phyloP scores from a whole-genome alignment of 345 rosid species.

The Citrus reticulata region DNA sequence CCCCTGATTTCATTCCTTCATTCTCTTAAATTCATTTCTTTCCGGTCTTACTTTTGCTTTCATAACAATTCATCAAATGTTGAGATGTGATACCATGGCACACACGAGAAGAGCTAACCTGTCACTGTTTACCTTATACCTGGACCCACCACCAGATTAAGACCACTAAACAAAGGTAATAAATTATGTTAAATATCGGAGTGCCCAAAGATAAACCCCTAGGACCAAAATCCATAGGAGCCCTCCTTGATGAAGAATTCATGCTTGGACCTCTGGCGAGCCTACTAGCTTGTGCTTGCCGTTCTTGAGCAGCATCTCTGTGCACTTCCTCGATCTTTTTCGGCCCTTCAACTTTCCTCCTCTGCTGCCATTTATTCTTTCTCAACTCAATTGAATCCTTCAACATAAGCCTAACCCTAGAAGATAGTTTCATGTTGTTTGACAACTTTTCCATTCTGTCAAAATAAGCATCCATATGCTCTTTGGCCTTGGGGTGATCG shows the following conservation, averaged over 20 bases:
- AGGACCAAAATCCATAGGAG: constrained; percentile 64
- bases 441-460: constrained; percentile 66
- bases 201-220: constrained; percentile 38
- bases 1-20: too few relatives aligned
- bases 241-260: constrained; percentile 59
- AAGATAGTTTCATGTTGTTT: constrained; percentile 63
- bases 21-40: too few relatives aligned
- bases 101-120: too few relatives aligned
- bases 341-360: constrained; percentile 99
- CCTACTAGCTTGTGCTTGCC: constrained; percentile 72
- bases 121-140: too few relatives aligned
- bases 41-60: too few relatives aligned
- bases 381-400: constrained; percentile 86
- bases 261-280: constrained; percentile 62
- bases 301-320: constrained; percentile 97
- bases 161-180: not conserved
- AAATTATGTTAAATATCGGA: too few relatives aligned
- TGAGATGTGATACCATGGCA: too few relatives aligned
- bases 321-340: constrained; percentile 98
- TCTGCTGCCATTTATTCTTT: constrained; percentile 92
- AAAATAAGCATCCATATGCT: constrained; percentile 72
- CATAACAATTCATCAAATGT: too few relatives aligned
- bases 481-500: constrained; percentile 70
- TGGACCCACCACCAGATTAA: too few relatives aligned
- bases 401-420: constrained; percentile 91